A percentile compares a stretch with the other conserved stretches of the same genome.
These are phyloP conservation scores for Aspergillus terreus DNA, from an alignment of 2,329 filamentous ascomycete genomes.

Conservation along the genomic window DNA sequence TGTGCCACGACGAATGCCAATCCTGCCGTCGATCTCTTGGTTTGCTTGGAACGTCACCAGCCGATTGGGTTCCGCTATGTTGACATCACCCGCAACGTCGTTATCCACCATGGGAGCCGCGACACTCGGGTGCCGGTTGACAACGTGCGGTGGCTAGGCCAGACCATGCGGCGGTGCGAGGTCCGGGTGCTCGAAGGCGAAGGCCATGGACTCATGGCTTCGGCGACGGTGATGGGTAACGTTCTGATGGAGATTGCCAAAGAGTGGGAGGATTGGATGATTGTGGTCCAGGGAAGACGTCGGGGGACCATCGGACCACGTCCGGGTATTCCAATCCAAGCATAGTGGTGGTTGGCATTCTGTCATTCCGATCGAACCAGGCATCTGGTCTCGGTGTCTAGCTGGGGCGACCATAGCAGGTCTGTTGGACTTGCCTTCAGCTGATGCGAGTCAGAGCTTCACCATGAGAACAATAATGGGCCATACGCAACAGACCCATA, in stretches of 20 bases:
- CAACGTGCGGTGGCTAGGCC: conserved; percentile 91
- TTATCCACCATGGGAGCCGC: conserved; percentile 89
- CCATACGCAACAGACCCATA: too few species aligned
- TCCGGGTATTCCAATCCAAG: conserved; percentile 15
- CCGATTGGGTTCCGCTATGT: conserved; percentile 95
- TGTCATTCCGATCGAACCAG: too few species aligned
- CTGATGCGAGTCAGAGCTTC: too few species aligned
- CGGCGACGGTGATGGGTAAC: conserved; percentile 84
- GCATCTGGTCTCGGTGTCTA: too few species aligned
- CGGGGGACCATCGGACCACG: conserved; percentile 27
- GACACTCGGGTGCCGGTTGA: conserved; percentile 91
- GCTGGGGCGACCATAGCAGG: too few species aligned
- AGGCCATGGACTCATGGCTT: conserved; percentile 94
- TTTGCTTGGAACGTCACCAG: conserved; percentile 86
- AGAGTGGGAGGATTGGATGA: conserved; percentile 88
- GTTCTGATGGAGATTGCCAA: conserved; percentile 92
- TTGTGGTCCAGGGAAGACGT: conserved; percentile 48
- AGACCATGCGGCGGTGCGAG: conserved; percentile 89
- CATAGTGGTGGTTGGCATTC: conserved; percentile 1
- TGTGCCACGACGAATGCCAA: conserved; percentile 87
- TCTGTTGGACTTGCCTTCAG: too few species aligned
- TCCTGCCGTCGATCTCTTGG: conserved; percentile 85
- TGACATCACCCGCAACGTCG: conserved; percentile 84
- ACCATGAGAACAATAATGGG: too few species aligned
- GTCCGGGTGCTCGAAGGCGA: conserved; percentile 87